Percentiles rank a stretch among this genome's conserved stretches.
Evolutionary conservation across 2,329 filamentous ascomycete species (phyloP).

Genomic region (Penicillium rolfsii): DNA sequence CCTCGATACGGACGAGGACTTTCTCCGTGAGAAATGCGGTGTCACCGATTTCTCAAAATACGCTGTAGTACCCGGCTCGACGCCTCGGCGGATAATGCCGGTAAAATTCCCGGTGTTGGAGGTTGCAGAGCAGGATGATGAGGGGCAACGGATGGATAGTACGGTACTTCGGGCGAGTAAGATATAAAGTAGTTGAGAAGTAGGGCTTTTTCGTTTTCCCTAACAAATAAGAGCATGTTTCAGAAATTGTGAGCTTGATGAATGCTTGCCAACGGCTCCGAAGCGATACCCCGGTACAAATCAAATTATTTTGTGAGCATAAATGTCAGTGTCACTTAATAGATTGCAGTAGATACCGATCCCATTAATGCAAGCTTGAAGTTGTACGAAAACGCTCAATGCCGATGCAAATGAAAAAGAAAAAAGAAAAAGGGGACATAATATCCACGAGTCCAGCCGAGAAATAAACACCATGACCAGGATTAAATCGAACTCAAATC

Average conservation of each 20-base stretch:
- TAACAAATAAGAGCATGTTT: background rate
- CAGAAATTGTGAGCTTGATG: too few relatives aligned
- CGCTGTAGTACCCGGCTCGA: slow-evolving; percentile 64
- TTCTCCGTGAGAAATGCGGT: slow-evolving; percentile 65
- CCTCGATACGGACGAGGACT: slow-evolving; percentile 79
- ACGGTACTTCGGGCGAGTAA: slow-evolving; percentile 40
- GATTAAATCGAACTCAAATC: background rate
- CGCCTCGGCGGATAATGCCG: slow-evolving; percentile 79
- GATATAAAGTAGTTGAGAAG: background rate
- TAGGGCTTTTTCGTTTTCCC: too few relatives aligned
- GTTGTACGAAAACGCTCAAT: slow-evolving; percentile 19
- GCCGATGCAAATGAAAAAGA: slow-evolving; percentile 21
- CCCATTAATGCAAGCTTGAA: slow-evolving; percentile 14
- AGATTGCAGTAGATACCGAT: slow-evolving; percentile 5
- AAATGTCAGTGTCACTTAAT: background rate
- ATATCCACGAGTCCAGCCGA: background rate
- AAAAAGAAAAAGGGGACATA: slow-evolving; percentile 7
- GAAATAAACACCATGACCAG: slow-evolving; percentile 1
- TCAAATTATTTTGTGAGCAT: background rate
- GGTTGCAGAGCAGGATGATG: slow-evolving; percentile 78
- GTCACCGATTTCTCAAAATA: slow-evolving; percentile 75
- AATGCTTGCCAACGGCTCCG: too few relatives aligned
- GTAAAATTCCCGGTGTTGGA: slow-evolving; percentile 66
- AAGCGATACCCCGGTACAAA: too few relatives aligned
- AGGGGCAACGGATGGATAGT: slow-evolving; percentile 73